A percentile compares a stretch with the other conserved stretches of the same genome.
These are phyloP conservation scores for Cucurbita maxima DNA, from an alignment of 306 rosid genomes.

Conservation along the genomic window DNA sequence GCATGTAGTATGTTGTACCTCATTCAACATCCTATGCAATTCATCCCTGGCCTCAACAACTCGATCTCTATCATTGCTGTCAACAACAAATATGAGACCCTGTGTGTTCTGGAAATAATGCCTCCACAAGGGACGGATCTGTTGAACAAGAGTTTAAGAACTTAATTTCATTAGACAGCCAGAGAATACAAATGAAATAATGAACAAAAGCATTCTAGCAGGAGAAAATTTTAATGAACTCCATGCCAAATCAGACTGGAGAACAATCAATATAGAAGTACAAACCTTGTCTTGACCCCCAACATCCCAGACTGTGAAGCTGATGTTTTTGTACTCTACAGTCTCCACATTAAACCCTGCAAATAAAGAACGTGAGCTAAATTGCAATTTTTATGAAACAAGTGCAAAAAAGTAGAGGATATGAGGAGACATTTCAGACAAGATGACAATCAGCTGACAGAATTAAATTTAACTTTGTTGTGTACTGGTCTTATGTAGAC, in stretches of 20 bases:
- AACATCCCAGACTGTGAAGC: slow-evolving; percentile 99
- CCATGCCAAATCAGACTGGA: neutral
- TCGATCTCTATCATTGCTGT: slow-evolving; percentile 98
- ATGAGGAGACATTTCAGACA: neutral
- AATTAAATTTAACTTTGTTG: neutral
- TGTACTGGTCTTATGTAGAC: neutral
- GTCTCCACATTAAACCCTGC: slow-evolving; percentile 98
- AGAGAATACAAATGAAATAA: neutral
- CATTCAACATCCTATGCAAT: slow-evolving; percentile 97
- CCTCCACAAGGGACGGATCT: slow-evolving; percentile 99
- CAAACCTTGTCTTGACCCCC: slow-evolving; percentile 99
- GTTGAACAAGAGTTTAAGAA: slow-evolving; percentile 10
- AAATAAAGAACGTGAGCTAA: neutral
- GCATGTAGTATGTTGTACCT: slow-evolving; percentile 29
- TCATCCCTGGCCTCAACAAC: slow-evolving; percentile 99
- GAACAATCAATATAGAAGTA: slow-evolving; percentile 6
- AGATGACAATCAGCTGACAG: neutral
- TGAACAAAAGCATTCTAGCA: neutral
- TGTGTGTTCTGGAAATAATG: slow-evolving; percentile 99
- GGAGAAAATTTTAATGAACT: neutral
- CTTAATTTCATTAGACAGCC: neutral
- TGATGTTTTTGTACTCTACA: slow-evolving; percentile 95
- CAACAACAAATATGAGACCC: slow-evolving; percentile 98
- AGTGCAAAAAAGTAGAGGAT: neutral
- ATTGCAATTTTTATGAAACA: neutral